Evolutionary conservation across 2,329 filamentous ascomycete species (phyloP), one percentile per base, ranked within the genome.

Genomic region (Epichloe hybrida): DNA sequence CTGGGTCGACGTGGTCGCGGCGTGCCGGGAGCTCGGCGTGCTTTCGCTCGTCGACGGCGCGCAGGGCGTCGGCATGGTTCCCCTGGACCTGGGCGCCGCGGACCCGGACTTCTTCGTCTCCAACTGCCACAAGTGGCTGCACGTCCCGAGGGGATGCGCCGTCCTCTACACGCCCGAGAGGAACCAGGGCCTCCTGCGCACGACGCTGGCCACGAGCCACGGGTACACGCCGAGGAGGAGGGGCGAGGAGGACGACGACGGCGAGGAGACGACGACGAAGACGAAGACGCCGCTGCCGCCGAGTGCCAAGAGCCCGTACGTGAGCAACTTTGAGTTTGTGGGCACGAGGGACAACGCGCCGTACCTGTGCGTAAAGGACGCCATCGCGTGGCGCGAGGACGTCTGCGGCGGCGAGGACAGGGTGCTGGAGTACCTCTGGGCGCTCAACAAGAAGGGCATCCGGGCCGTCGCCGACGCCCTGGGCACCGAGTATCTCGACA

Each of bases 71-170:
- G 91, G 91, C 2, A 84, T 93, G 66, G 74, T 95, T 7, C 72
- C 76, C 1, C 65, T 96, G 7, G 79, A 94, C 64, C 67, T 96
- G 13, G 56, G 62, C 0, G 64, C 68, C 4, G 69, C 89, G 3
- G 78, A 89, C 55, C 83, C 88, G 0, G 90, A 96, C 65, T 96
- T 95, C 69, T 87, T 94, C 61, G 77, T 91, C 13, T 84, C 76
- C 50, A 96, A 96, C 64, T 87, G 82, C 58, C 87, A 95, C 71
- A 95, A 95, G 71, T 97, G 91, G 91, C 79, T 96, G 7, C 83
- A 80, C 61, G 79, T 80, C 0, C 91, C 90, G 1, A 81, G 90
- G 35, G 84, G 83, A 15, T 89, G 85, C 62, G 88, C 88, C 3
- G 71, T 93, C 4, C 79, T 96, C 56, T 85, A 94, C 66, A 86